Evolutionary conservation across 2,329 filamentous ascomycete species (phyloP), one percentile per base, ranked within the genome.

Genomic region (Venturia oleaginea): DNA sequence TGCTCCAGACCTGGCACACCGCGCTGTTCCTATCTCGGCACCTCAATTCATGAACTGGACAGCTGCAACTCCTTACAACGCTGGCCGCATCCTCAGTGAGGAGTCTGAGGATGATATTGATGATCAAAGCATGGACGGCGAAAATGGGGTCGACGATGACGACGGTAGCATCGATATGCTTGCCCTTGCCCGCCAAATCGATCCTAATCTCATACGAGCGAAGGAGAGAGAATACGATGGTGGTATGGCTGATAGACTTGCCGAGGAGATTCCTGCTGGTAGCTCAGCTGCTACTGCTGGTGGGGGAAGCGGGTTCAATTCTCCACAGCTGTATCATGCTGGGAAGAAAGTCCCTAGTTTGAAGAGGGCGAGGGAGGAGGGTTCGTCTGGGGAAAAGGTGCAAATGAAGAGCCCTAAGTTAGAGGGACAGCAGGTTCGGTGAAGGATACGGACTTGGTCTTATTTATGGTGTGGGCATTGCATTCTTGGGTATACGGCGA

Each of bases 281-380:
- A 80, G 77, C 61, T 79, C 76, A 13, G 79, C 79, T 2, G 76
- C 76, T 2, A 80, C 79, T 0, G 79, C 78, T 3, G 79, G 77
- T 4, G 79, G 79, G 11, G 79, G 79, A 7, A 80, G 77, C 51
- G 79, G 79, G 0, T 80, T 78, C 65, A 77, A 76, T 43, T 79
- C 71, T 55, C 79, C 79, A 61, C 22, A 61, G 34, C 11, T 32
- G 5, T 57, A 57, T 40, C 24, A n/a, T 8, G 32, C 24, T 17
- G 59, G 37, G 8, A 46, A 46, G 32, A 42, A 37, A 30, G 59
- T 61, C 6, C 59, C 34, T 2, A 61, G 34, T 27, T 27, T 61
- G 59, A 61, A 61, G 59, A 42, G 59, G 34, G 17, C 37, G 19
- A 61, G 37, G 37, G 59, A 61, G 15, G 59, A 40, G 37, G 42